phyloP scores from a whole-genome alignment of 2,329 filamentous ascomycete species.

The Aureobasidium sp. region DNA sequence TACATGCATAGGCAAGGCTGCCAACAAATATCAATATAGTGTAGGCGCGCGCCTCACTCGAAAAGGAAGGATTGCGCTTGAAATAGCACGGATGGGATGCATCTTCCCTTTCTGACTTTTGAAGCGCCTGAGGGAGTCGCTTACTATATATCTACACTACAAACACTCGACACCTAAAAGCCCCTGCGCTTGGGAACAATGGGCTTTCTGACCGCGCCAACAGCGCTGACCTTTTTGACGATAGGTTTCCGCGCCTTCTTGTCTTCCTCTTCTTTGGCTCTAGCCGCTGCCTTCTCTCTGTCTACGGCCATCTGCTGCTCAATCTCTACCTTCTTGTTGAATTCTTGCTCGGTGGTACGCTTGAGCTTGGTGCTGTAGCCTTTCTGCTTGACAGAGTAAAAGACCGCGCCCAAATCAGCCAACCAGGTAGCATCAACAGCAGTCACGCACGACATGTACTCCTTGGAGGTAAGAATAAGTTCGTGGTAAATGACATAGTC shows the following conservation, averaged over 20 bases:
- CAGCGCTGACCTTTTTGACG: slow-evolving; percentile 24
- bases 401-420: slow-evolving; percentile 90
- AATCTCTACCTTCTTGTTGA: slow-evolving; percentile 87
- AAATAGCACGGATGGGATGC: neutral
- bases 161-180: too few species aligned
- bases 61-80: neutral
- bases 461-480: slow-evolving; percentile 89
- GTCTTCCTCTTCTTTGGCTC: slow-evolving; percentile 30
- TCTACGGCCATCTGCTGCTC: slow-evolving; percentile 87
- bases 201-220: slow-evolving; percentile 10
- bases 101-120: neutral
- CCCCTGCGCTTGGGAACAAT: slow-evolving; percentile 15
- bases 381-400: slow-evolving; percentile 96
- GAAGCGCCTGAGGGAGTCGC: neutral
- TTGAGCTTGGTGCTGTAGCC: slow-evolving; percentile 84
- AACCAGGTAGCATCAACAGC: slow-evolving; percentile 96
- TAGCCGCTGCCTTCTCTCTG: slow-evolving; percentile 57
- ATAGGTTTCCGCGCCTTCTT: slow-evolving; percentile 20
- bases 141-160: too few species aligned
- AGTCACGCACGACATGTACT: slow-evolving; percentile 97
- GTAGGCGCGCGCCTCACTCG: neutral
- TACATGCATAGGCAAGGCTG: neutral
- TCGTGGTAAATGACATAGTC: slow-evolving; percentile 99
- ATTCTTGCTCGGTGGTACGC: slow-evolving; percentile 80
- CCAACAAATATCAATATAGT: neutral